Evolutionary conservation across 164 flowering plant genomes (phyloP).

Genomic region (Umbilicus rupestris): DNA sequence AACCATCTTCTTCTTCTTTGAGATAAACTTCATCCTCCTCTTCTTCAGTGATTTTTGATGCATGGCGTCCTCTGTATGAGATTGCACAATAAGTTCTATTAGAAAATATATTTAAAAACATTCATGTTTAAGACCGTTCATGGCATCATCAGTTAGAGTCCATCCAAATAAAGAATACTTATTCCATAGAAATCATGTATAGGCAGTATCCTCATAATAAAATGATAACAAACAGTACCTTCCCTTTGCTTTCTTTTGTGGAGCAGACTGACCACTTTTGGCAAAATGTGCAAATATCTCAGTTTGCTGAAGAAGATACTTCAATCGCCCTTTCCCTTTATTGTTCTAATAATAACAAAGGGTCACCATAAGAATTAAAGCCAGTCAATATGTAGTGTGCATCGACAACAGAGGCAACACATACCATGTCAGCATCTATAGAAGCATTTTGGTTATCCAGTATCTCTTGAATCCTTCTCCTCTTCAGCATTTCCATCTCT

Average conservation of each 20-base stretch:
- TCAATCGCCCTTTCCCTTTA: conserved; percentile 85
- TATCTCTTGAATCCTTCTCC: conserved; percentile 78
- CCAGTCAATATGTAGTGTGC: not conserved
- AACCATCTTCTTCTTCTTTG: conserved; percentile 91
- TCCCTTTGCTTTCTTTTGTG: conserved; percentile 69
- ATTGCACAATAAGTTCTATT: not conserved
- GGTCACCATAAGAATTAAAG: not conserved
- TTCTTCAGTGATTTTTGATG: conserved; percentile 94
- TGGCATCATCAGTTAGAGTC: not conserved
- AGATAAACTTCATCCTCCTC: conserved; percentile 97
- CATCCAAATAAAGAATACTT: not conserved
- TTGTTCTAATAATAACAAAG: conserved; percentile 44
- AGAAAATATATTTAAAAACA: not conserved
- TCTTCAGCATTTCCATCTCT: conserved; percentile 80
- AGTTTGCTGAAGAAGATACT: conserved; percentile 90
- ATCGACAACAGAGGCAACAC: not conserved
- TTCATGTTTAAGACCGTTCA: not conserved
- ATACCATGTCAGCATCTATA: conserved; percentile 91
- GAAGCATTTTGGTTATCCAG: conserved; percentile 80
- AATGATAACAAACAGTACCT: conserved; percentile 33
- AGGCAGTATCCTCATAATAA: not conserved
- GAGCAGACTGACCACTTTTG: conserved; percentile 56
- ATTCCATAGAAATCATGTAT: not conserved
- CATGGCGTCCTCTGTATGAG: conserved; percentile 84
- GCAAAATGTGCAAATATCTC: conserved; percentile 98